Evolutionary conservation across 2,329 filamentous ascomycete species (phyloP).

Genomic region (Boeremia lycopersici): DNA sequence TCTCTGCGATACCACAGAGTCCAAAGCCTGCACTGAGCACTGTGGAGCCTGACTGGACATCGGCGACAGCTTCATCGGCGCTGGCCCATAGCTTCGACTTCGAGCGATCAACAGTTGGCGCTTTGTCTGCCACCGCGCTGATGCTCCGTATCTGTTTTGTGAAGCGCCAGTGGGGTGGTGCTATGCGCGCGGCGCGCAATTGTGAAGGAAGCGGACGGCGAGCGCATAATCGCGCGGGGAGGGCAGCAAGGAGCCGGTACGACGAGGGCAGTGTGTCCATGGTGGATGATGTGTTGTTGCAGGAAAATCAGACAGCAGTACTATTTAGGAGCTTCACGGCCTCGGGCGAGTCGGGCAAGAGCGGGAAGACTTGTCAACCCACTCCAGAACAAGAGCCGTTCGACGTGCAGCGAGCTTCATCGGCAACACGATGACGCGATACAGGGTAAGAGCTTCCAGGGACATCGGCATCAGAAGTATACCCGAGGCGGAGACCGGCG

Average conservation of each 20-base stretch:
- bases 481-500: conserved; percentile 6
- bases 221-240: conserved; percentile 37
- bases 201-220: conserved; percentile 36
- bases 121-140: conserved; percentile 28
- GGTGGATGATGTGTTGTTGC: conserved; percentile 11
- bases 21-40: conserved; percentile 49
- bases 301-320: conserved; percentile 5
- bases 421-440: conserved; percentile 11
- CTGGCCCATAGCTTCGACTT: conserved; percentile 46
- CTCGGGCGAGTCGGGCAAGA: conserved; percentile 15
- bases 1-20: conserved; percentile 48
- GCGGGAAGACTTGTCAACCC: conserved; percentile 9
- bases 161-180: conserved; percentile 30
- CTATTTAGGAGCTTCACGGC: conserved; percentile 5
- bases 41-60: conserved; percentile 45
- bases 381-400: conserved; percentile 15
- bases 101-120: conserved; percentile 42
- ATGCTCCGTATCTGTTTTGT: conserved; percentile 32
- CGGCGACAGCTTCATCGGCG: conserved; percentile 46
- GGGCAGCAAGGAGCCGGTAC: conserved; percentile 36
- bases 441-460: conserved; percentile 6
- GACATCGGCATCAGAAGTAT: conserved; percentile 14
- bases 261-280: conserved; percentile 40
- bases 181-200: conserved; percentile 27
- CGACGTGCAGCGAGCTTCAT: conserved; percentile 3